These are phyloP conservation scores for Trapa bicornis DNA, from an alignment of 345 rosid genomes.

Conservation along the genomic window DNA sequence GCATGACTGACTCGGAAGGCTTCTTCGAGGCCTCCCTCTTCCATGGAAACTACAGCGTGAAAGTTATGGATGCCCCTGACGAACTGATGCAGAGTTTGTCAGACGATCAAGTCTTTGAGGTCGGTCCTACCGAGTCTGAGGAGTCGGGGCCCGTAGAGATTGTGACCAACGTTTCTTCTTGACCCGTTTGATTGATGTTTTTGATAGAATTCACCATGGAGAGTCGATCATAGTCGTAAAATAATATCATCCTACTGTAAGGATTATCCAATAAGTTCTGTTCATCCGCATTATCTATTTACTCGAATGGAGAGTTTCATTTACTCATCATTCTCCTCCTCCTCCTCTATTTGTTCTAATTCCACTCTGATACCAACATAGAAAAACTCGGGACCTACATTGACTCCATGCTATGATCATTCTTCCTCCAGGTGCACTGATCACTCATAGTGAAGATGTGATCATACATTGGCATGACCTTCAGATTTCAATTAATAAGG, in stretches of 20 bases:
- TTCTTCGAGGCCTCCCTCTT: constrained; percentile 41
- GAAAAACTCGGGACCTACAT: too few species aligned
- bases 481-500: too few species aligned
- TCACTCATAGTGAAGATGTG: too few species aligned
- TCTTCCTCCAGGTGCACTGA: too few species aligned
- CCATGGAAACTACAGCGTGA: constrained; percentile 45
- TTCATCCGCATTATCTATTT: background rate
- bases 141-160: background rate
- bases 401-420: too few species aligned
- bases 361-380: too few species aligned
- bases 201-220: background rate
- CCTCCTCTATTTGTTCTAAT: too few species aligned
- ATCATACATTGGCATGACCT: too few species aligned
- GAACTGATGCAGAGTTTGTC: constrained; percentile 6
- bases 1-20: constrained; percentile 37
- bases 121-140: constrained; percentile 10
- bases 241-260: background rate
- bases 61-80: constrained; percentile 13
- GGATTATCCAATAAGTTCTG: background rate
- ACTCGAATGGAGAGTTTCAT: too few species aligned
- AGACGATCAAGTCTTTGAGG: constrained; percentile 10
- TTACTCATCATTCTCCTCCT: too few species aligned
- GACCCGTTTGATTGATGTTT: background rate
- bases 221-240: background rate
- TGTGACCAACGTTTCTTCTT: constrained; percentile 5